Evolutionary conservation across 768 basidiomycete species (phyloP).

Genomic region (Hericium rajendrae): DNA sequence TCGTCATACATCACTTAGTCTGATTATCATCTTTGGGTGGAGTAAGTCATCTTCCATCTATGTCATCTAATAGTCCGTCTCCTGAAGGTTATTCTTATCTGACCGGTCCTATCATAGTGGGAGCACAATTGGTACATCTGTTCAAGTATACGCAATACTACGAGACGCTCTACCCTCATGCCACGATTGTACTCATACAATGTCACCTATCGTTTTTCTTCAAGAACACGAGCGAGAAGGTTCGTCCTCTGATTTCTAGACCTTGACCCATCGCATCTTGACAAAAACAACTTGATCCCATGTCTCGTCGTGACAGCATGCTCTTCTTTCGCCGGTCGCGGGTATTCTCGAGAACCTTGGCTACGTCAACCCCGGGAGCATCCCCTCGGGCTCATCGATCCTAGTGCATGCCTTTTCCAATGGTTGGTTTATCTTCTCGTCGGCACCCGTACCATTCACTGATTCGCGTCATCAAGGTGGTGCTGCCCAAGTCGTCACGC

Average conservation of each 20-base stretch:
- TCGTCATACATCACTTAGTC: background rate
- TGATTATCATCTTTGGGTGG: constrained; percentile 15
- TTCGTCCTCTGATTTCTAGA: background rate
- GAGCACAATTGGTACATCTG: constrained; percentile 7
- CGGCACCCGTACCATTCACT: background rate
- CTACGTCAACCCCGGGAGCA: background rate
- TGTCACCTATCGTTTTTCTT: constrained; percentile 6
- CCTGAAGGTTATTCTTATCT: background rate
- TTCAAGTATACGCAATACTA: constrained; percentile 13
- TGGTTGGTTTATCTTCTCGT: background rate
- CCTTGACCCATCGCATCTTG: background rate
- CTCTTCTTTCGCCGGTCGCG: background rate
- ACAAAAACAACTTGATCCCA: background rate
- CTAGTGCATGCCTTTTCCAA: constrained; percentile 12
- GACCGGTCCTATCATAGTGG: constrained; percentile 3
- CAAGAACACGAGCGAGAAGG: background rate
- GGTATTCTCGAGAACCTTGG: background rate
- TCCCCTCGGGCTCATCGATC: background rate
- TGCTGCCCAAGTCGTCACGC: background rate
- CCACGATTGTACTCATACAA: constrained; percentile 6
- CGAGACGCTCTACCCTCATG: constrained; percentile 6
- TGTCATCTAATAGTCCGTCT: background rate
- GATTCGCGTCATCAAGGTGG: background rate
- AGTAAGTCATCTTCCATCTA: constrained; percentile 4
- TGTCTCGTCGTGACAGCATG: background rate